phyloP scores from a whole-genome alignment of 179 eudicot species.

The Camellia oleifera region DNA sequence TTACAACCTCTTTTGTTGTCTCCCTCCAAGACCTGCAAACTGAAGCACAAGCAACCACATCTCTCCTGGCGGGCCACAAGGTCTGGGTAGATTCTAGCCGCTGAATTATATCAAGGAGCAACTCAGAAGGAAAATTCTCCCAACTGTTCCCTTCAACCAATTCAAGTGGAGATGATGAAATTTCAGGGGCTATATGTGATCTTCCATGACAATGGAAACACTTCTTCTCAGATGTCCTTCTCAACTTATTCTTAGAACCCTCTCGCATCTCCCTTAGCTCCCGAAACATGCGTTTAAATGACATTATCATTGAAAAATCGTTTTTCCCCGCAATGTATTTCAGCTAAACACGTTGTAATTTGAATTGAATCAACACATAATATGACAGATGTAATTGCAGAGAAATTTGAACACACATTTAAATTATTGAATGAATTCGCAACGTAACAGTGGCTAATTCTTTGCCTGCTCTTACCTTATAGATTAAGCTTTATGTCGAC shows the following conservation, averaged over 20 bases:
- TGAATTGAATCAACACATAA: neutral
- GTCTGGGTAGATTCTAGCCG: constrained; percentile 35
- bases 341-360: neutral
- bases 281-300: constrained; percentile 23
- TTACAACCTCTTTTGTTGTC: constrained; percentile 30
- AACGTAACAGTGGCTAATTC: neutral
- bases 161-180: constrained; percentile 16
- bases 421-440: neutral
- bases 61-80: constrained; percentile 44
- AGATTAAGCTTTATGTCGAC: neutral
- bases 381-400: neutral
- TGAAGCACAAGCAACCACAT: constrained; percentile 43
- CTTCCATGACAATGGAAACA: constrained; percentile 21
- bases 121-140: constrained; percentile 46
- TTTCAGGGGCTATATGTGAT: constrained; percentile 33
- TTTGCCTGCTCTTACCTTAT: neutral
- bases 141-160: constrained; percentile 27
- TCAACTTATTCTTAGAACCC: constrained; percentile 18
- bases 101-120: constrained; percentile 43
- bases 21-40: constrained; percentile 51
- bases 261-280: constrained; percentile 21
- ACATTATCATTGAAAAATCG: constrained; percentile 16
- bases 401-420: neutral
- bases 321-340: constrained; percentile 11
- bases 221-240: constrained; percentile 21